Percentiles rank a stretch among this genome's conserved stretches.
These are phyloP conservation scores for Corymbia maculata DNA, from an alignment of 345 rosid genomes.

Conservation along the genomic window DNA sequence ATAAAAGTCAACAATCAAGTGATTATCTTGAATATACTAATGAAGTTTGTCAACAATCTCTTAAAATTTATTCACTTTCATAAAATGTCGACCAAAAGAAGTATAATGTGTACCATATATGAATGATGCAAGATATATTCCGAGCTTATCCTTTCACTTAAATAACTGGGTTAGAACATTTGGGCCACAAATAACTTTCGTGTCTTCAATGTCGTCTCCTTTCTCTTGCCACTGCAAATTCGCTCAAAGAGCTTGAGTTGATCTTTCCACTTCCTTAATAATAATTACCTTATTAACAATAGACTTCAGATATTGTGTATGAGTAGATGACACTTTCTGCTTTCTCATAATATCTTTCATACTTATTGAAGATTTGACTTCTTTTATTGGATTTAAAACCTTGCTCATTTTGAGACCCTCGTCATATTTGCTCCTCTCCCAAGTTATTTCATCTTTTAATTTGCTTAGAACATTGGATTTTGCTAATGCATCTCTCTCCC, in stretches of 20 bases:
- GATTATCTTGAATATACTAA: no score
- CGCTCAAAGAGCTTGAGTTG: constrained; percentile 70
- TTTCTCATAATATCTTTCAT: constrained; percentile 36
- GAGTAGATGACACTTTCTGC: constrained; percentile 42
- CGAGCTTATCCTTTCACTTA: constrained; percentile 57
- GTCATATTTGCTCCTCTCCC: no score
- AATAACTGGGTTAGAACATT: constrained; percentile 47
- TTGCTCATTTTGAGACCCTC: constrained; percentile 21
- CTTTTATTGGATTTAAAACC: constrained; percentile 38
- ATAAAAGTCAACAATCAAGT: no score
- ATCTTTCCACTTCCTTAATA: constrained; percentile 65
- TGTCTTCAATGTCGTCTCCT: constrained; percentile 66
- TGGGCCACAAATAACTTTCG: constrained; percentile 78
- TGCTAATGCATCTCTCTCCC: no score
- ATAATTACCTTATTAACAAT: constrained; percentile 51
- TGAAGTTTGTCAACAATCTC: no score
- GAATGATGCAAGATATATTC: no score
- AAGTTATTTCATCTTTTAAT: no score
- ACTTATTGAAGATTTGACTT: constrained; percentile 42
- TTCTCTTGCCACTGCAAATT: constrained; percentile 59
- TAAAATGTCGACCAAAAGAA: no score
- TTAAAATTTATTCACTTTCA: no score
- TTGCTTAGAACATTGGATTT: no score
- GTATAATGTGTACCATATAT: no score
- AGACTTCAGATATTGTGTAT: constrained; percentile 26